Percentiles rank a stretch among this genome's conserved stretches.
phyloP scores from a whole-genome alignment of 2,329 filamentous ascomycete species.

The Colletotrichum sp. region DNA sequence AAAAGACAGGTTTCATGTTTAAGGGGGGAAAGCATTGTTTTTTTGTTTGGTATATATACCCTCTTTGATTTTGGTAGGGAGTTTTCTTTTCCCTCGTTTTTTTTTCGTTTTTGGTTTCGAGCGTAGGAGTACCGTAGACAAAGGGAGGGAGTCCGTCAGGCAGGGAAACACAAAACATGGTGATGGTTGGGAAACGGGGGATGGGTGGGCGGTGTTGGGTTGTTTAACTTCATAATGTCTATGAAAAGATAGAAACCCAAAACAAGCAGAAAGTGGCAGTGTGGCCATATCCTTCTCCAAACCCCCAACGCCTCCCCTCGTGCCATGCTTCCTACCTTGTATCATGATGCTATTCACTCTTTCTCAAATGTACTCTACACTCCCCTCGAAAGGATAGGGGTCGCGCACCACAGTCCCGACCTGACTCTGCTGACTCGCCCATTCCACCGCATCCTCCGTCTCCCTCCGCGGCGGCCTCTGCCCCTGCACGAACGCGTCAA shows the following conservation, averaged over 20 bases:
- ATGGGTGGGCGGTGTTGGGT: neutral
- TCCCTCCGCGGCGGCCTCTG: neutral
- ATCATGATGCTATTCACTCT: neutral
- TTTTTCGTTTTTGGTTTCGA: neutral
- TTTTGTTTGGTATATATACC: slow-evolving; percentile 17
- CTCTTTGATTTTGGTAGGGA: neutral
- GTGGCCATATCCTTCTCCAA: neutral
- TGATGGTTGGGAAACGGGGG: neutral
- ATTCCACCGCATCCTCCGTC: neutral
- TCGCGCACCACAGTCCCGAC: slow-evolving; percentile 1
- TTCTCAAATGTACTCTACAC: neutral
- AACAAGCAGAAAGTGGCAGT: neutral
- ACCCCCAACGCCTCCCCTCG: neutral
- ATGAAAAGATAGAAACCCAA: neutral
- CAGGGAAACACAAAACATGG: neutral
- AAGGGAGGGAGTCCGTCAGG: neutral
- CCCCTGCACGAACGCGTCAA: neutral
- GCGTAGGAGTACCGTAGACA: neutral
- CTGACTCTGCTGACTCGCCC: neutral
- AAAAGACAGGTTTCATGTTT: neutral
- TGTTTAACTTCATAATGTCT: neutral
- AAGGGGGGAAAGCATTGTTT: neutral
- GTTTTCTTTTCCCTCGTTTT: neutral
- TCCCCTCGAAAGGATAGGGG: slow-evolving; percentile 3
- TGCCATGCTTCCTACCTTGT: neutral